Percentiles rank a stretch among this genome's conserved stretches.
phyloP scores from a whole-genome alignment of 176 grass and related monocot genomes.

The Pontederia crassipes region DNA sequence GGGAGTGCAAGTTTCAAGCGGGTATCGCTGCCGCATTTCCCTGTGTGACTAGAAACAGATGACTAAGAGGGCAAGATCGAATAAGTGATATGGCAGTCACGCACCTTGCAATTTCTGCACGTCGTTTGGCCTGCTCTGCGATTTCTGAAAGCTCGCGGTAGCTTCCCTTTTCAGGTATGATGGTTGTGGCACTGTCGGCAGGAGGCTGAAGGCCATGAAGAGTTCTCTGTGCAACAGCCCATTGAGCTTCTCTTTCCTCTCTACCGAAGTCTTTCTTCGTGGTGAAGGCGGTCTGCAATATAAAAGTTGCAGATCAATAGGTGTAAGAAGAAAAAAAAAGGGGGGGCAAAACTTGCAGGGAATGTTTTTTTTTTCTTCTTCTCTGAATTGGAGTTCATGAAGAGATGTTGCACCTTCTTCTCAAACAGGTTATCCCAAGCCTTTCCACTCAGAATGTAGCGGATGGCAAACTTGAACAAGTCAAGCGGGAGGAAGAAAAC shows the following conservation, averaged over 20 bases:
- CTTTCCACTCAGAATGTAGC: constrained; percentile 77
- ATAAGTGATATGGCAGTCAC: background rate
- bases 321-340: background rate
- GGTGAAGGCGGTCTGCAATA: constrained; percentile 67
- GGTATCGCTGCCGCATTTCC: no score
- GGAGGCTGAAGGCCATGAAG: constrained; percentile 93
- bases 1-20: background rate
- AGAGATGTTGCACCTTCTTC: constrained; percentile 44
- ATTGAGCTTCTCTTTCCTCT: constrained; percentile 86
- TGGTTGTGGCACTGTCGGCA: constrained; percentile 17
- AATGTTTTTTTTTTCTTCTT: background rate
- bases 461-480: constrained; percentile 80
- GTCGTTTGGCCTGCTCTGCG: constrained; percentile 84
- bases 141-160: constrained; percentile 99
- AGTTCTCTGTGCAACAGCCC: constrained; percentile 87
- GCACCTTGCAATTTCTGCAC: constrained; percentile 88
- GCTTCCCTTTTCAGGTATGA: constrained; percentile 82
- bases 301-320: background rate
- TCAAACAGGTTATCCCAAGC: constrained; percentile 91
- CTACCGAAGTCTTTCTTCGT: constrained; percentile 96
- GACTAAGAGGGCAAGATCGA: background rate
- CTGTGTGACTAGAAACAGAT: background rate
- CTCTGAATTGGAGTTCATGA: background rate
- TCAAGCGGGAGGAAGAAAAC: constrained; percentile 84
- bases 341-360: no score